A percentile compares a stretch with the other conserved stretches of the same genome.
These are phyloP conservation scores for Neoascochyta sp. DNA, from an alignment of 2,329 filamentous ascomycete genomes.

Conservation along the genomic window DNA sequence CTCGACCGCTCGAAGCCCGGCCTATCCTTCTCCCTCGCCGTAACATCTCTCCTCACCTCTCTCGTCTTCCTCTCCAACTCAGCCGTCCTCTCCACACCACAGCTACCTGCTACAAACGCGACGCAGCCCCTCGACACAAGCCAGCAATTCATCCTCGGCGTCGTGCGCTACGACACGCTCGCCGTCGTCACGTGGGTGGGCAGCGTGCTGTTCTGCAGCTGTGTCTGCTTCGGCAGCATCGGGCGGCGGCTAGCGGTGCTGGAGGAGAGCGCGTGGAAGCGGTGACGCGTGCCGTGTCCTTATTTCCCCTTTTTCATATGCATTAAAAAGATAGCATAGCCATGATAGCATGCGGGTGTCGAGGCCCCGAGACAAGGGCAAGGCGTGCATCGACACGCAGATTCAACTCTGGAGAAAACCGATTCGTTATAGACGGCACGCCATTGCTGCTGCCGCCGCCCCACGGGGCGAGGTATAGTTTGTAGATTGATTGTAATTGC, in stretches of 20 bases:
- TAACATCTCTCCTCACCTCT: conserved; percentile 71
- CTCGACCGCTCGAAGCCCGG: conserved; percentile 87
- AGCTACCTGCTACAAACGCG: conserved; percentile 19
- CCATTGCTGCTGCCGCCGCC: no score
- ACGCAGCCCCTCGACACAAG: conserved; percentile 10
- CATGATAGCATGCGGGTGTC: no score
- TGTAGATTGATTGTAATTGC: no score
- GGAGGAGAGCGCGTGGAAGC: conserved; percentile 18
- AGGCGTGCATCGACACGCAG: no score
- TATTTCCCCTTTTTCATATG: no score
- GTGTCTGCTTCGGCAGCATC: conserved; percentile 94
- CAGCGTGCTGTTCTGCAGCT: conserved; percentile 91
- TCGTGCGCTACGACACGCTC: conserved; percentile 60
- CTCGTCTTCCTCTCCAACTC: conserved; percentile 73
- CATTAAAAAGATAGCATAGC: no score
- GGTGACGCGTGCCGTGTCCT: no score
- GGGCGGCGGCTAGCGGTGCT: conserved; percentile 66
- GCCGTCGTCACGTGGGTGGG: conserved; percentile 83
- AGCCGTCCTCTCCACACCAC: conserved; percentile 58
- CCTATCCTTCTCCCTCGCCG: conserved; percentile 70
- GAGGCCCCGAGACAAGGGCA: no score
- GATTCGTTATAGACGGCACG: no score
- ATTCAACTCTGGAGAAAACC: no score
- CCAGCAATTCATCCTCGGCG: conserved; percentile 47
- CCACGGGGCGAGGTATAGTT: no score